Evolutionary conservation across 2,329 filamentous ascomycete genomes (phyloP).

Genomic region (Volutella citrinella): DNA sequence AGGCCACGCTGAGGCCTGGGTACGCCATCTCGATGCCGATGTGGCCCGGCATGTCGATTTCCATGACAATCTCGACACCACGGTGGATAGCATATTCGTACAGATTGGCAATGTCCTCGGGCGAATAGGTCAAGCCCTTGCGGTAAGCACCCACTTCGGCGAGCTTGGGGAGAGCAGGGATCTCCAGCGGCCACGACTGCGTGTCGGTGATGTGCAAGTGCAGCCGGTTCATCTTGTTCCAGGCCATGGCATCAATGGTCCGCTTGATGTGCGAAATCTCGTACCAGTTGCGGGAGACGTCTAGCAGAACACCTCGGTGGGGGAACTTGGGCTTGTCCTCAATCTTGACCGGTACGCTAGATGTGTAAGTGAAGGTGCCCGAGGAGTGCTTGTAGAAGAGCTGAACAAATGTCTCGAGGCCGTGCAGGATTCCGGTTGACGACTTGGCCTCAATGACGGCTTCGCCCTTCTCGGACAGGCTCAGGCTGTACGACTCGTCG

Average conservation of each 20-base stretch:
- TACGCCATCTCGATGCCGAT: conserved; percentile 50
- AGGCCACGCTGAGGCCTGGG: conserved; percentile 52
- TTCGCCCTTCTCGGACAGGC: conserved; percentile 53
- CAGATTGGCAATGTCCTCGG: conserved; percentile 60
- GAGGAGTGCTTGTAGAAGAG: conserved; percentile 72
- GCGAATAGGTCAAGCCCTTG: conserved; percentile 63
- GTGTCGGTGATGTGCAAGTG: conserved; percentile 81
- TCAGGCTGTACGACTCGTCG: conserved; percentile 74
- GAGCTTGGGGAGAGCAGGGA: conserved; percentile 68
- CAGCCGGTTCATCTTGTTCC: conserved; percentile 80
- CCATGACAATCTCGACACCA: conserved; percentile 58
- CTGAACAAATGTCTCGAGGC: conserved; percentile 74
- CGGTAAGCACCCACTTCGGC: conserved; percentile 72
- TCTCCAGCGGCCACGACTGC: conserved; percentile 82
- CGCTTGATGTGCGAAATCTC: conserved; percentile 64
- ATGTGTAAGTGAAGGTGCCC: conserved; percentile 61
- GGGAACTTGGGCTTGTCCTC: conserved; percentile 70
- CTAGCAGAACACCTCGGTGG: conserved; percentile 78
- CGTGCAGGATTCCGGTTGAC: conserved; percentile 67
- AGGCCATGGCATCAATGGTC: conserved; percentile 72
- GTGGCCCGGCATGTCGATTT: conserved; percentile 62
- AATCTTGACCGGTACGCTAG: conserved; percentile 67
- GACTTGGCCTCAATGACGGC: conserved; percentile 63
- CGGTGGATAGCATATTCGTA: conserved; percentile 67
- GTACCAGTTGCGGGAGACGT: conserved; percentile 72